These are phyloP conservation scores for Ligustrum vulgare DNA, from an alignment of 257 asterid genomes.

Conservation along the genomic window DNA sequence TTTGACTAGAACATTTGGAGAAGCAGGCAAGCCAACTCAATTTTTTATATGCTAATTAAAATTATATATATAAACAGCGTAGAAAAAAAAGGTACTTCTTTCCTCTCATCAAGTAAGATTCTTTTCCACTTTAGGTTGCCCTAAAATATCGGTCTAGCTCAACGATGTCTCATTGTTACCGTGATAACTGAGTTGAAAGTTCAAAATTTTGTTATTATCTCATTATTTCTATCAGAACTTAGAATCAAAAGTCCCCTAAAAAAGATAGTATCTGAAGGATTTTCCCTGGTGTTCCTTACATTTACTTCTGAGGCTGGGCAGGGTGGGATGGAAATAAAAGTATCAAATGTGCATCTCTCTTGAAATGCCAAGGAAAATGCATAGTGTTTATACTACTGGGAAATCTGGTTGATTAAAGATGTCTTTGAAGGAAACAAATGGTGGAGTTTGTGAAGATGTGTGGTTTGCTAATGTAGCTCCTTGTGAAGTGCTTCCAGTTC, in stretches of 20 bases:
- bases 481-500: background rate
- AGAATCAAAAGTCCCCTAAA: background rate
- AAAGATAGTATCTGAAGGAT: background rate
- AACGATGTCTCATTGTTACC: background rate
- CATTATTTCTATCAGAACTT: background rate
- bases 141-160: background rate
- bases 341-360: background rate
- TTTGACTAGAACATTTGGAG: background rate
- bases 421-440: background rate
- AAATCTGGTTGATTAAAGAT: too few species aligned
- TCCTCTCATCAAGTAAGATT: background rate
- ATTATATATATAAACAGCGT: background rate
- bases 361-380: background rate
- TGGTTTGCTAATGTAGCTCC: background rate
- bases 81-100: background rate
- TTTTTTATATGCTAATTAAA: background rate
- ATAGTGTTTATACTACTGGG: background rate
- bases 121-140: background rate
- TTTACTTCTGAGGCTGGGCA: background rate
- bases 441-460: background rate
- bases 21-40: background rate
- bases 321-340: background rate
- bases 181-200: background rate
- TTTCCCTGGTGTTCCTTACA: background rate
- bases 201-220: background rate